These are phyloP conservation scores for Fusarium fujikuroi DNA, from an alignment of 2,329 filamentous ascomycete genomes.

Conservation along the genomic window DNA sequence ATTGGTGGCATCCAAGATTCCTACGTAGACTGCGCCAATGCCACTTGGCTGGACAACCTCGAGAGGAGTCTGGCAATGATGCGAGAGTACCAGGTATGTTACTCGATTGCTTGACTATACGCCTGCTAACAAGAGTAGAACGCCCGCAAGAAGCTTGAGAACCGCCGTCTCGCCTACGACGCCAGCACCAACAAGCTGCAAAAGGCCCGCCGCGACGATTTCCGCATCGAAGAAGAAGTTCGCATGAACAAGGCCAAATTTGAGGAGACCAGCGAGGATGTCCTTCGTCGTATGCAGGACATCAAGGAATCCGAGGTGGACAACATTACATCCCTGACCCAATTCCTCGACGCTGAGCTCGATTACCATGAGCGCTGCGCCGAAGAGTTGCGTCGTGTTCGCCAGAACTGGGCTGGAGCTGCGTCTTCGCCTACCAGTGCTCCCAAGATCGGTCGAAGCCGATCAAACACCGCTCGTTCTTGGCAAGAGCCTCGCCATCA, in stretches of 20 bases:
- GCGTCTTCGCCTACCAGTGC: conserved; percentile 38
- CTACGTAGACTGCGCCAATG: conserved; percentile 80
- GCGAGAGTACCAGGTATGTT: conserved; percentile 92
- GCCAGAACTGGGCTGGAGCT: conserved; percentile 56
- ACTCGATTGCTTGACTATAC: neutral
- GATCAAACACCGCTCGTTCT: conserved; percentile 62
- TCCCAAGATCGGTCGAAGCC: conserved; percentile 48
- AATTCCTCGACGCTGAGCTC: conserved; percentile 88
- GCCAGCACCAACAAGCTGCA: conserved; percentile 90
- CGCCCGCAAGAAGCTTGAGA: conserved; percentile 94
- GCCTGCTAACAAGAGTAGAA: conserved; percentile 56
- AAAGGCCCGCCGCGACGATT: conserved; percentile 94
- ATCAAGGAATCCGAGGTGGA: conserved; percentile 93
- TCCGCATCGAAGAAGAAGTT: conserved; percentile 91
- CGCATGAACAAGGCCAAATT: conserved; percentile 94
- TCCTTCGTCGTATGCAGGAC: conserved; percentile 91
- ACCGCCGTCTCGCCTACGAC: conserved; percentile 88
- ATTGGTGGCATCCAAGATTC: conserved; percentile 86
- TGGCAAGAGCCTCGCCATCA: conserved; percentile 52
- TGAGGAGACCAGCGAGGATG: conserved; percentile 93
- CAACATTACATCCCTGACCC: conserved; percentile 79
- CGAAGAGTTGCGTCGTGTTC: conserved; percentile 76
- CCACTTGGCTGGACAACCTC: conserved; percentile 89
- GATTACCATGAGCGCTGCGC: conserved; percentile 91
- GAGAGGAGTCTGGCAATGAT: conserved; percentile 92